Base-by-base conservation (phyloP, 2,329 filamentous ascomycete genomes). In the Knufia fluminis region DNA sequence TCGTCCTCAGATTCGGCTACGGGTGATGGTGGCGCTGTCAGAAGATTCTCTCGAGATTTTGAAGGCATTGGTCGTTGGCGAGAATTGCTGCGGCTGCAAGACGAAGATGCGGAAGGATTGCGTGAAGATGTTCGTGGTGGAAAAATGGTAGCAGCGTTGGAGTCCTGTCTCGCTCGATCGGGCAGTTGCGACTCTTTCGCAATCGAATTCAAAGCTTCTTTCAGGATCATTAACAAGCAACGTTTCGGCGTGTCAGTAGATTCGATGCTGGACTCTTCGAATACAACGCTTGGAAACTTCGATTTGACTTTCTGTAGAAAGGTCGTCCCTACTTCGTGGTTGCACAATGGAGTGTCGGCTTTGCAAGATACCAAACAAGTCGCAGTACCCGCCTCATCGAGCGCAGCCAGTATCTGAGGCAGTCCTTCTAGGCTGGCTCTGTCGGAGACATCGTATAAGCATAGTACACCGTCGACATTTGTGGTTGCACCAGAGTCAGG, bases 361-460 rank as follows among this genome's bases (percentile, higher is more conserved):
- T 96, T 96, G 66, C 83, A 91, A 49, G 88, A 87, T 46, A 94
- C 86, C 36, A 59, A 55, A 31, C 55, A 54, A 16, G 51, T 56
- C 56, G 36, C 24, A 24, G 22, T 20, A 3, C 19, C 19, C 7
- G 28, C 12, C 12, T 38, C 23, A 44, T 28, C 24, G 14, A 44
- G 33, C 23, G 45, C 36, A 32, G 19, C 12, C 81, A 64, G 94
- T 73, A 54, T 86, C 80, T 59, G 84, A 35, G 86, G 83, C 48
- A 95, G 73, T 52, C 85, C 79, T 52, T 77, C 75, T 59, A 94
- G 79, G 63, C 83, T 91, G 52, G 82, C 79, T 58, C 80, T 77
- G 64, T 86, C 84, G 66, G 82, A 86, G 39, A 94, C 85, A 74
- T 96, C 87, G 73, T 95, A 95, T 43, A 97, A 71, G 51, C 91